Conservation (phyloP, 805 yeast genomes). For the Lachancea thermotolerans region DNA sequence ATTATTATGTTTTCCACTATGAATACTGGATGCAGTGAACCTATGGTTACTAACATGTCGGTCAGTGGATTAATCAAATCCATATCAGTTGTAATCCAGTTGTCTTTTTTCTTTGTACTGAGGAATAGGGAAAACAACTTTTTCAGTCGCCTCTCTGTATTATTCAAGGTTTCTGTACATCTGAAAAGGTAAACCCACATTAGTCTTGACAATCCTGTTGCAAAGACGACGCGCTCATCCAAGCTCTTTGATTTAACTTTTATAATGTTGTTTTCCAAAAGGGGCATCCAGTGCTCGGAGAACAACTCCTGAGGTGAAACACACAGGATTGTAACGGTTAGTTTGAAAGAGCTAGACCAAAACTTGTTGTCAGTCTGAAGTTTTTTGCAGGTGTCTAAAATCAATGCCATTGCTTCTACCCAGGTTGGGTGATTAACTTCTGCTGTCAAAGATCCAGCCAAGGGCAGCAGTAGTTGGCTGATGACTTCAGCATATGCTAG, state of each 20-base stretch:
- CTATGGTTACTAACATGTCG: conserved; percentile 69
- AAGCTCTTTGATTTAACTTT: conserved; percentile 59
- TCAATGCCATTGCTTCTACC: conserved; percentile 69
- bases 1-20: conserved; percentile 70
- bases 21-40: conserved; percentile 71
- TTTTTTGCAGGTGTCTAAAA: conserved; percentile 45
- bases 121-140: conserved; percentile 51
- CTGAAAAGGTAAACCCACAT: conserved; percentile 88
- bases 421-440: conserved; percentile 95
- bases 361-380: conserved; percentile 40
- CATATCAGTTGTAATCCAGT: conserved; percentile 67
- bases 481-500: conserved; percentile 83
- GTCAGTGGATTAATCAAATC: conserved; percentile 58
- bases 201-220: conserved; percentile 63
- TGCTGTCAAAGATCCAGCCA: conserved; percentile 82
- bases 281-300: conserved; percentile 58
- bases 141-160: conserved; percentile 75
- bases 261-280: conserved; percentile 56
- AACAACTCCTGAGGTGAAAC: conserved; percentile 78
- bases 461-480: conserved; percentile 64
- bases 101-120: conserved; percentile 53
- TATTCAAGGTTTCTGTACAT: conserved; percentile 81
- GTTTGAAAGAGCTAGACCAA: conserved; percentile 63
- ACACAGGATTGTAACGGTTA: conserved; percentile 67
- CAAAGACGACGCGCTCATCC: conserved; percentile 45